These are phyloP conservation scores for Piper betle DNA, from an alignment of 164 flowering plant species.

Conservation along the genomic window DNA sequence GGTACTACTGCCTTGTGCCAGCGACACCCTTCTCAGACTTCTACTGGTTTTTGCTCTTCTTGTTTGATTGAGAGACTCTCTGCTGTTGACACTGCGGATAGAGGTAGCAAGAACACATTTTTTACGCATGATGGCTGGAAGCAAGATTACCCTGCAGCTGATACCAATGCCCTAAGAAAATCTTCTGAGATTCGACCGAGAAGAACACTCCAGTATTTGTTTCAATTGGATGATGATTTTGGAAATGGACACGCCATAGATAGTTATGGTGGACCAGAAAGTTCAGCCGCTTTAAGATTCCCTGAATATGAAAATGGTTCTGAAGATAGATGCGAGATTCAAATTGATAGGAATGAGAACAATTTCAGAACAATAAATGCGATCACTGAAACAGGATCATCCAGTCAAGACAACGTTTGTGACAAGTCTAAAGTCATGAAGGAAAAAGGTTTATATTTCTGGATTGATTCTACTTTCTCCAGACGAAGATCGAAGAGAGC, in stretches of 20 bases:
- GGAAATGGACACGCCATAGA: neutral
- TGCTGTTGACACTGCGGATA: constrained; percentile 1
- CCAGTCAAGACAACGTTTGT: neutral
- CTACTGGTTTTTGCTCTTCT: constrained; percentile 10
- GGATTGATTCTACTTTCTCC: constrained; percentile 2
- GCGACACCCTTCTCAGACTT: constrained; percentile 7
- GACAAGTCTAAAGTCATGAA: constrained; percentile 1
- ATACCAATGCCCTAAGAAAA: neutral
- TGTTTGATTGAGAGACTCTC: constrained; percentile 10
- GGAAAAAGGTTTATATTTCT: constrained; percentile 4
- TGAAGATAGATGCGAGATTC: neutral
- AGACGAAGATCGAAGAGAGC: constrained; percentile 6
- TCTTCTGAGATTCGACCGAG: constrained; percentile 4
- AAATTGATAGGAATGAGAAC: neutral
- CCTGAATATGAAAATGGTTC: constrained; percentile 2
- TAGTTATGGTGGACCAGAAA: neutral
- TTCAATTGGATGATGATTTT: constrained; percentile 9
- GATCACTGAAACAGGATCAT: neutral
- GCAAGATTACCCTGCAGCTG: neutral
- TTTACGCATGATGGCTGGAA: neutral
- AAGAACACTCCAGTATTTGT: constrained; percentile 9
- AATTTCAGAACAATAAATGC: neutral
- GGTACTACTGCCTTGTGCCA: constrained; percentile 4
- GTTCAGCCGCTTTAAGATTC: neutral
- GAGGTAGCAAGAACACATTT: constrained; percentile 2